Conservation (phyloP, 2,329 filamentous ascomycete genomes). For the Alternaria solani region DNA sequence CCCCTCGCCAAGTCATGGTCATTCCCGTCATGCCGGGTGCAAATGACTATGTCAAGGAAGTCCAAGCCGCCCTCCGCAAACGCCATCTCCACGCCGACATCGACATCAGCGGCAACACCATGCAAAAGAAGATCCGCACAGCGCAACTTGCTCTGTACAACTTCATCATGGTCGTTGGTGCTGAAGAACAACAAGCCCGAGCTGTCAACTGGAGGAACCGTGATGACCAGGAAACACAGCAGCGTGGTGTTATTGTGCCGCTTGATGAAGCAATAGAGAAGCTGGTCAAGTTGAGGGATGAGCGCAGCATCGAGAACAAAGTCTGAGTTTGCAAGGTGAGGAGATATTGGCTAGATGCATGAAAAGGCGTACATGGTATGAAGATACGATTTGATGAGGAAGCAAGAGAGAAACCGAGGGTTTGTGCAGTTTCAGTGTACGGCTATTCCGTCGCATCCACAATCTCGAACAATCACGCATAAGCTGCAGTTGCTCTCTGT, state of each 20-base stretch:
- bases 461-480: not conserved
- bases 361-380: slow-evolving; percentile 12
- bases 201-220: slow-evolving; percentile 71
- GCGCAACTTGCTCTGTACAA: slow-evolving; percentile 84
- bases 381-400: slow-evolving; percentile 14
- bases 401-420: not conserved
- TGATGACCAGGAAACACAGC: slow-evolving; percentile 68
- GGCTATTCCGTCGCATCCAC: not conserved
- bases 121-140: slow-evolving; percentile 89
- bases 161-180: slow-evolving; percentile 78
- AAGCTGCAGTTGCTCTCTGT: not conserved
- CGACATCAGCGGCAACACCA: slow-evolving; percentile 77
- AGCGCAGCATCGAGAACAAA: slow-evolving; percentile 50
- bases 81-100: slow-evolving; percentile 75
- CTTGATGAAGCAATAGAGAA: slow-evolving; percentile 66
- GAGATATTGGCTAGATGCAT: slow-evolving; percentile 7
- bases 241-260: slow-evolving; percentile 68
- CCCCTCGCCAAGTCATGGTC: slow-evolving; percentile 80
- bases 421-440: not conserved
- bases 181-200: slow-evolving; percentile 65
- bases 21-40: slow-evolving; percentile 78
- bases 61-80: slow-evolving; percentile 72
- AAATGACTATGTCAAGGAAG: slow-evolving; percentile 76
- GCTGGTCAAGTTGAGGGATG: slow-evolving; percentile 57
- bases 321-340: slow-evolving; percentile 12